Percentiles rank a stretch among this genome's conserved stretches.
phyloP scores from a whole-genome alignment of 2,329 filamentous ascomycete genomes.

The Tolypocladium ovalisporum region DNA sequence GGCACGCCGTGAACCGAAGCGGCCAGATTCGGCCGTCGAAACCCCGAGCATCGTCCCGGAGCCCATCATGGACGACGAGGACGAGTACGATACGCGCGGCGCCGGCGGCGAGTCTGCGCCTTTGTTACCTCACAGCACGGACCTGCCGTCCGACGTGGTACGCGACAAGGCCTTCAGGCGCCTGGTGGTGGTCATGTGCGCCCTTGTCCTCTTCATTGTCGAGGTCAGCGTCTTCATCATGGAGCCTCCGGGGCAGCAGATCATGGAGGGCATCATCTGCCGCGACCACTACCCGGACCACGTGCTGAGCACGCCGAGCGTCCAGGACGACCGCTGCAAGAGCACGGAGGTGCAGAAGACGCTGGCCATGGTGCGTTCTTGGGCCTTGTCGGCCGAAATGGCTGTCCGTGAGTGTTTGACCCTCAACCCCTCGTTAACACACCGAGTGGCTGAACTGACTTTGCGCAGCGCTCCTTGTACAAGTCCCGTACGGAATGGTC shows the following conservation, averaged over 20 bases:
- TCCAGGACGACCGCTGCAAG: slow-evolving; percentile 37
- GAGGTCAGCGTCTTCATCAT: slow-evolving; percentile 27
- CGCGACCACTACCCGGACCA: slow-evolving; percentile 32
- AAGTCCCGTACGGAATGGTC: slow-evolving; percentile 35
- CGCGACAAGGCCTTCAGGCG: slow-evolving; percentile 15
- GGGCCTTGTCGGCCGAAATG: slow-evolving; percentile 31
- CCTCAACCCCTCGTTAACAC: neutral
- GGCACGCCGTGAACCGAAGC: neutral
- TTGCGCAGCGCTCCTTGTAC: slow-evolving; percentile 25
- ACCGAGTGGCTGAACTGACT: neutral
- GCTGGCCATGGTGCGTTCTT: slow-evolving; percentile 40
- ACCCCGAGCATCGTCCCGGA: neutral
- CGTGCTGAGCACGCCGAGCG: slow-evolving; percentile 13
- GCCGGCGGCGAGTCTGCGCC: neutral
- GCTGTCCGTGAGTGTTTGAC: slow-evolving; percentile 27
- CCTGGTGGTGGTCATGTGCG: slow-evolving; percentile 19
- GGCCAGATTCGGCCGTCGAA: neutral
- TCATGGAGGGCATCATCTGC: slow-evolving; percentile 45
- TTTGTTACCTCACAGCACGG: neutral
- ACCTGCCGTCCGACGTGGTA: slow-evolving; percentile 4
- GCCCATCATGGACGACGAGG: neutral
- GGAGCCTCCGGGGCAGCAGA: slow-evolving; percentile 32
- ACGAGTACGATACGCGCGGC: neutral
- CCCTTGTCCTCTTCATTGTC: slow-evolving; percentile 29
- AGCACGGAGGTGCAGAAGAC: slow-evolving; percentile 34